Evolutionary conservation across 2,329 filamentous ascomycete genomes (phyloP), one percentile per base, ranked within the genome.

Genomic region (Xenoacremonium recifei): DNA sequence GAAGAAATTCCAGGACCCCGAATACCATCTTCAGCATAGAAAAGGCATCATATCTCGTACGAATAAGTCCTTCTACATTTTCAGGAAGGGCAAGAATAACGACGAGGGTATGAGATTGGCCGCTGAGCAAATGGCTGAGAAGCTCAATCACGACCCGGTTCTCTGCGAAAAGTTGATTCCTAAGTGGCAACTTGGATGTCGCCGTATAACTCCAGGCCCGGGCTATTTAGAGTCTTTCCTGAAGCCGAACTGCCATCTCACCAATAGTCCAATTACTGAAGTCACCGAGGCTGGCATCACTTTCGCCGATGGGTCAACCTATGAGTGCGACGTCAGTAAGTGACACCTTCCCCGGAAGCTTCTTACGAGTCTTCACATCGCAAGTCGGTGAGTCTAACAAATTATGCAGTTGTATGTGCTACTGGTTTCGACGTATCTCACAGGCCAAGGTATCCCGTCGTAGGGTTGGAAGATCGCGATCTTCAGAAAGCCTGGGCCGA

Each of bases 361-460:
- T 7, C 23, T 9, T 27, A 7, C 13, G 23, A 27, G 9, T n/a
- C n/a, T n/a, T n/a, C n/a, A n/a, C n/a, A n/a, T n/a, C n/a, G n/a
- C n/a, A n/a, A n/a, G n/a, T n/a, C n/a, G n/a, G n/a, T n/a, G n/a
- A n/a, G n/a, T n/a, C n/a, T n/a, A 27, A 9, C 23, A 27, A 27
- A 7, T 13, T n/a, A n/a, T 15, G 0, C 5, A 54, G 51, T 82
- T 17, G 63, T 82, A 16, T 79, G 76, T 42, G 77, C 76, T 13
- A 79, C 76, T 0, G 76, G 77, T 2, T 80, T 78, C 47, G 71
- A 79, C 47, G 70, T 71, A 6, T 76, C 72, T 1, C 78, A 76
- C 55, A 55, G 66, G 2, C 76, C 76, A 3, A 66, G 69, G 1
- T 79, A 77, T 44, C 67, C 69, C 7, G 69, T 82, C 3, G 62